Base-by-base conservation (phyloP, 169 alveolate genomes). In the Besnoitia besnoiti region DNA sequence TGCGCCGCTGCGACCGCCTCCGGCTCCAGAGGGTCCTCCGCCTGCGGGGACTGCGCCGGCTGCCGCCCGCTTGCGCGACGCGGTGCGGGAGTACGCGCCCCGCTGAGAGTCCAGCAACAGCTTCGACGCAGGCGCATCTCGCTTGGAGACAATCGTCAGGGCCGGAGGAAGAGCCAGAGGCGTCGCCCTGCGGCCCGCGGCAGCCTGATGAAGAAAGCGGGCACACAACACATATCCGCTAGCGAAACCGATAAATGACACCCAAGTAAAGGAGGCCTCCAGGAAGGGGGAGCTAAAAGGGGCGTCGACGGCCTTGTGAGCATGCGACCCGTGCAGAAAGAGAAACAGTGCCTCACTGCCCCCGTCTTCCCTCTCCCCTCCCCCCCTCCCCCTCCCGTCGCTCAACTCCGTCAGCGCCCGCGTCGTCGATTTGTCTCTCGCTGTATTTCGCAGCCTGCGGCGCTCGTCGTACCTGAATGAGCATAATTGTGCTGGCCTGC, bases 141-240 rank as follows among this genome's bases (percentile, higher is more conserved):
- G 40, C 47, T 37, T 42, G 24, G 49, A 44, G 42, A 87, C 40
- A 30, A 87, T 46, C 42, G 67, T 42, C 46, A 87, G 46, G 5
- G 76, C 82, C 0, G 85, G 85, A 1, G 91, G 91, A 1, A 87
- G 85, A 12, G 67, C 35, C 85, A 87, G 67, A 1, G 91, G 91
- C 33, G 55, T 62, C 85, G 91, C 47, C 67, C 85, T 0, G 42
- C 91, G 84, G 46, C 91, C 91, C 12, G 91, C 91, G 0, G 91
- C 91, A 0, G 91, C 91, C 91, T 87, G 91, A 35, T 5, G 40
- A 37, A 39, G 61, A n/a, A 55, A 1, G 30, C 30, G 4, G 67
- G 3, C 12, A 19, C 30, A 21, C 30, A 55, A 3, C 30, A n/a
- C n/a, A n/a, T n/a, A n/a, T n/a, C n/a, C n/a, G n/a, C n/a, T n/a